Evolutionary conservation across 2,329 filamentous ascomycete genomes (phyloP).

Genomic region (Aureobasidium lini): DNA sequence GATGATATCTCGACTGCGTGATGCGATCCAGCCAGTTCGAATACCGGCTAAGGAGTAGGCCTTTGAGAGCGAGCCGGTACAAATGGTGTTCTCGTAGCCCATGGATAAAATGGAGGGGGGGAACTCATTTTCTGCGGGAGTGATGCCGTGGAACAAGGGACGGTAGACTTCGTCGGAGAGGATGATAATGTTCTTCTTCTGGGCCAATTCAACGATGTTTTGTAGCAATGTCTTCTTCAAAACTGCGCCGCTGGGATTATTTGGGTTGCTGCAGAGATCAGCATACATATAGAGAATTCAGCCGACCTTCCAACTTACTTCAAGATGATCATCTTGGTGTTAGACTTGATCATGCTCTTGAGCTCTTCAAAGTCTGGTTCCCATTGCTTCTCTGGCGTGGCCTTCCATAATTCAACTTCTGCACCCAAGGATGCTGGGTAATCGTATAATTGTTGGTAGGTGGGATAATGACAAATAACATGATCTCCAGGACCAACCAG

Average conservation of each 20-base stretch:
- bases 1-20: constrained; percentile 54
- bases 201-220: constrained; percentile 56
- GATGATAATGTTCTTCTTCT: constrained; percentile 55
- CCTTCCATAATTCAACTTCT: constrained; percentile 68
- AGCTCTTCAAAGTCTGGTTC: constrained; percentile 61
- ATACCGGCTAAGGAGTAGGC: constrained; percentile 77
- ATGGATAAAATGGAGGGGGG: constrained; percentile 64
- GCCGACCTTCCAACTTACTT: constrained; percentile 32
- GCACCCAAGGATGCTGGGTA: constrained; percentile 69
- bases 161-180: constrained; percentile 77
- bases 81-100: constrained; percentile 62
- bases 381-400: constrained; percentile 58
- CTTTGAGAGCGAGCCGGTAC: constrained; percentile 78
- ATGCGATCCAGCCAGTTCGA: constrained; percentile 75
- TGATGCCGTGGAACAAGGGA: constrained; percentile 68
- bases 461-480: constrained; percentile 79
- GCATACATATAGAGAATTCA: background rate
- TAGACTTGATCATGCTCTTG: constrained; percentile 54
- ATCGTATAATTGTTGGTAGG: constrained; percentile 76
- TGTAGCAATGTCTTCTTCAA: constrained; percentile 56
- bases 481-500: constrained; percentile 69
- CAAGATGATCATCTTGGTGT: constrained; percentile 64
- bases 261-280: constrained; percentile 55
- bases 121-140: constrained; percentile 44
- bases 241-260: constrained; percentile 72